Evolutionary conservation across 768 basidiomycete genomes (phyloP), one percentile per base, ranked within the genome.

Genomic region (Lactarius psammicola): DNA sequence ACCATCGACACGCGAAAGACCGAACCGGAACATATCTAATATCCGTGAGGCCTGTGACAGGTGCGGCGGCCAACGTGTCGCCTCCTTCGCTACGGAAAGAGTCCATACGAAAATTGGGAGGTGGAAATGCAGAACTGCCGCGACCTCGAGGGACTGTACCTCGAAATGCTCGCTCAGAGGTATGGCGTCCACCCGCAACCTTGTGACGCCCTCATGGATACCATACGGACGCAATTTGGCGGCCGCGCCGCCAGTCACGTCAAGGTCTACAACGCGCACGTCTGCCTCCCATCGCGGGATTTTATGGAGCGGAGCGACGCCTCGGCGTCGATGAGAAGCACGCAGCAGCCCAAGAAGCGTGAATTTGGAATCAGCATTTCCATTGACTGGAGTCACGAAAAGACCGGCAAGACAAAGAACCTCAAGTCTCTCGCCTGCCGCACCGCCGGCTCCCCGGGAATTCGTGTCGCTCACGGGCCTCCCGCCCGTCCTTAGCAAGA

Each of bases 61-160:
- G 6, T 15, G 44, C 26, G 6, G 31, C 40, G 33, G 56, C 57
- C 34, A 26, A 42, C 36, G 8, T 11, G 36, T 8, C 56, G 17
- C 33, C 26, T 2, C 46, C 62, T n/a, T 13, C 17, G 18, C 40
- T 46, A 28, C 23, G 56, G 56, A 31, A 59, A 38, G 33, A 30
- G 53, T 59, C 30, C 71, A 28, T 73, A 73, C 53, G 72, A 75
- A 0, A 76, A 80, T 18, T 86, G 84, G 82, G 73, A 77, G 64
- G 70, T 65, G 34, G 80, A 78, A 51, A 76, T 75, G 8, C 69
- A 71, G 17, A 74, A 79, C 10, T 81, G 82, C 49, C 75, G 76
- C 55, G 76, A 81, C 31, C 70, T 90, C 30, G 90, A 92, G 73
- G 76, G 70, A 8, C 74, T 86, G 18, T 91, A 88, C 72, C 76